A percentile compares a stretch with the other conserved stretches of the same genome.
phyloP scores from a whole-genome alignment of 1,284 basidiomycete species.

The Ceratobasidium sp. region DNA sequence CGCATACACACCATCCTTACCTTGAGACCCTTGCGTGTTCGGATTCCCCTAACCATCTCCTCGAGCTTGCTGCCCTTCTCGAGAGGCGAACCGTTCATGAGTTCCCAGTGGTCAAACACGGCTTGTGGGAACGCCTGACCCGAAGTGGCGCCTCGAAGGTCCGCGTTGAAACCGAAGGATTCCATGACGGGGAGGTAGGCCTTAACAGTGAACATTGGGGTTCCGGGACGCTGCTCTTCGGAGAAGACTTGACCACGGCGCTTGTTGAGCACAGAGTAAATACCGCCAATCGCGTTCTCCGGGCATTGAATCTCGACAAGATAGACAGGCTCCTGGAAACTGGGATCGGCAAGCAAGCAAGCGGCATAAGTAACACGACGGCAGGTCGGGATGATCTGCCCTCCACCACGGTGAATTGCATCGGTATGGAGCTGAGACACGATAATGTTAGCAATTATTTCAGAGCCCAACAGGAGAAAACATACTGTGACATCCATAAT shows the following conservation, averaged over 20 bases:
- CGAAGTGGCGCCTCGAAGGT: slow-evolving; percentile 89
- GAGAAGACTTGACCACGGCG: slow-evolving; percentile 98
- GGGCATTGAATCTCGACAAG: slow-evolving; percentile 99
- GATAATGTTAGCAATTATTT: slow-evolving; percentile 22
- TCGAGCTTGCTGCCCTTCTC: slow-evolving; percentile 92
- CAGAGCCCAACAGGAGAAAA: slow-evolving; percentile 31
- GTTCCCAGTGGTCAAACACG: slow-evolving; percentile 95
- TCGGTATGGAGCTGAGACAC: slow-evolving; percentile 87
- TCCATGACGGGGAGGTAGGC: slow-evolving; percentile 96
- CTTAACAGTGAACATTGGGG: slow-evolving; percentile 99
- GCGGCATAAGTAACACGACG: slow-evolving; percentile 98
- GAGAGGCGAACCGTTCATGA: slow-evolving; percentile 78
- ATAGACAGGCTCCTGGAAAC: slow-evolving; percentile 97
- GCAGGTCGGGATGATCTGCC: slow-evolving; percentile 95
- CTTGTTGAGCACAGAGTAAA: slow-evolving; percentile 95
- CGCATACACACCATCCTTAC: slow-evolving; percentile 50
- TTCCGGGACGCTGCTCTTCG: slow-evolving; percentile 96
- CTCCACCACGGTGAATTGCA: slow-evolving; percentile 99
- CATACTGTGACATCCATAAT: slow-evolving; percentile 93
- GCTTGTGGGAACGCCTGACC: slow-evolving; percentile 98
- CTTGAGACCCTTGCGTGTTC: slow-evolving; percentile 93
- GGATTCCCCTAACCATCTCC: slow-evolving; percentile 83
- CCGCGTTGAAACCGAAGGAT: slow-evolving; percentile 99
- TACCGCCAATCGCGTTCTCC: slow-evolving; percentile 97
- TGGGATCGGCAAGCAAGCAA: slow-evolving; percentile 88